Conservation (phyloP, 2,329 filamentous ascomycete genomes). For the Alternaria brassicicola region DNA sequence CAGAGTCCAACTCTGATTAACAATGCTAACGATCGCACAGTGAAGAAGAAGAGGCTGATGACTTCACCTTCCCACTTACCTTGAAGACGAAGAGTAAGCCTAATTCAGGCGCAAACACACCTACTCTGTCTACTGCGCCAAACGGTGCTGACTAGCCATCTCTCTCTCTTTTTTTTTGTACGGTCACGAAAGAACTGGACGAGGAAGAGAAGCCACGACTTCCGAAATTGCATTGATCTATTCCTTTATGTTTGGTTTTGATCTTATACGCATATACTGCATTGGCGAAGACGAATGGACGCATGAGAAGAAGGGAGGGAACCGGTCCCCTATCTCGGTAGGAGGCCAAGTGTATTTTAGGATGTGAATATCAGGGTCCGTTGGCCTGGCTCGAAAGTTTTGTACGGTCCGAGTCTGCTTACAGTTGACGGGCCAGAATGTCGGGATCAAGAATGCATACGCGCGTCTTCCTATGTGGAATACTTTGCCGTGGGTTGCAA, state of each 20-base stretch:
- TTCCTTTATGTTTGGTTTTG: slow-evolving; percentile 9
- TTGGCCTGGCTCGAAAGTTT: not conserved
- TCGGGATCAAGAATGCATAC: not conserved
- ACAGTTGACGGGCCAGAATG: not conserved
- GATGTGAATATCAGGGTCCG: slow-evolving; percentile 8
- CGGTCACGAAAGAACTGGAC: slow-evolving; percentile 8
- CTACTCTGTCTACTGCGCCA: slow-evolving; percentile 30
- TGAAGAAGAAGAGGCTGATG: slow-evolving; percentile 90
- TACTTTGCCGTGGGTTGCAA: not conserved
- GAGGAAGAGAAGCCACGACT: slow-evolving; percentile 5
- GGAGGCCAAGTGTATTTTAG: slow-evolving; percentile 10
- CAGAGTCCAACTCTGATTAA: not conserved
- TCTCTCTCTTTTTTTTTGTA: slow-evolving; percentile 3
- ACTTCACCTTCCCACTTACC: slow-evolving; percentile 73
- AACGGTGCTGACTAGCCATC: slow-evolving; percentile 37
- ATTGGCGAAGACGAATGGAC: slow-evolving; percentile 3
- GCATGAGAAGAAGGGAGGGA: not conserved
- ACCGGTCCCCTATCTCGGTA: not conserved
- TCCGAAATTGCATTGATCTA: slow-evolving; percentile 19
- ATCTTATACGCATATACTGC: slow-evolving; percentile 11
- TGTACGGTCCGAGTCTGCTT: not conserved
- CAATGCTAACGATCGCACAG: slow-evolving; percentile 38
- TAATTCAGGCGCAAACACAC: slow-evolving; percentile 40
- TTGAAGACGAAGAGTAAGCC: slow-evolving; percentile 58
- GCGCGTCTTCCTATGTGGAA: not conserved